Evolutionary conservation across 2,329 filamentous ascomycete genomes (phyloP).

Genomic region (Aureobasidium melanogenum): DNA sequence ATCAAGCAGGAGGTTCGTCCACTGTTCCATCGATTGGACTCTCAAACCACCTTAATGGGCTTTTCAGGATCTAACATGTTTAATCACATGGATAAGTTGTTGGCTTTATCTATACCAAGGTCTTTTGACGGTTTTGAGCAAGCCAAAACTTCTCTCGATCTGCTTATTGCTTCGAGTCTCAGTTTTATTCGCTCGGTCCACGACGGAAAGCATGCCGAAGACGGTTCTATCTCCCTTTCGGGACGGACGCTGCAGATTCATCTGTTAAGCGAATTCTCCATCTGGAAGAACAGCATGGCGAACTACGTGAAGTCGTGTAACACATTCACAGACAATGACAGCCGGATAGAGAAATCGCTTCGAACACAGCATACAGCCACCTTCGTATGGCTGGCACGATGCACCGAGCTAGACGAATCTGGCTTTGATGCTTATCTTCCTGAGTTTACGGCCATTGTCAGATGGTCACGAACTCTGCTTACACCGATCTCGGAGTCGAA

Average conservation of each 20-base stretch:
- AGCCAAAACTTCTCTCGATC: background rate
- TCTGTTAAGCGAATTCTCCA: background rate
- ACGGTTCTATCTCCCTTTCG: background rate
- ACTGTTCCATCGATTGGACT: background rate
- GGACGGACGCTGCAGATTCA: background rate
- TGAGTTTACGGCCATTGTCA: slow-evolving; percentile 17
- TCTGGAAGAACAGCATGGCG: slow-evolving; percentile 3
- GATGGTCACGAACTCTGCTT: background rate
- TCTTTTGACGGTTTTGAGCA: background rate
- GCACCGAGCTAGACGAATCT: slow-evolving; percentile 14
- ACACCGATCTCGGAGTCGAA: background rate
- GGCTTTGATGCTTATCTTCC: slow-evolving; percentile 14
- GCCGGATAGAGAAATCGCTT: background rate
- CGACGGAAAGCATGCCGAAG: background rate
- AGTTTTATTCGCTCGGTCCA: background rate
- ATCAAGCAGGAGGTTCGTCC: background rate
- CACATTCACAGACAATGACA: background rate
- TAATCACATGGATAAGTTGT: background rate
- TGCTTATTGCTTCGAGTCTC: background rate
- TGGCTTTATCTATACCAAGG: background rate
- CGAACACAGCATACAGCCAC: slow-evolving; percentile 17
- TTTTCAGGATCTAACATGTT: background rate
- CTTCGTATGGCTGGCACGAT: slow-evolving; percentile 16
- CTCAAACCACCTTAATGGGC: slow-evolving; percentile 2
- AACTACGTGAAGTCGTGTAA: background rate